Percentiles rank a stretch among this genome's conserved stretches.
These are phyloP conservation scores for bread wheat (Triticum aestivum) DNA, from an alignment of 176 grass and related monocot genomes.

Conservation along the genomic window IWGSC_CS_RefSeq_v2.1 NC_057807.1:713301736-713302235, in stretches of 20 bases:
- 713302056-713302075: slow-evolving; percentile 46
- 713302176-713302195: slow-evolving; percentile 32
- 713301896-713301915: slow-evolving; percentile 25
- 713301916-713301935: slow-evolving; percentile 28
- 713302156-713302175: slow-evolving; percentile 23
- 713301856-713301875: slow-evolving; percentile 45
- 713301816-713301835: slow-evolving; percentile 60
- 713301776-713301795: slow-evolving; percentile 19
- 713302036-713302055: slow-evolving; percentile 77
- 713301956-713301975: slow-evolving; percentile 44
- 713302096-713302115: slow-evolving; percentile 32
- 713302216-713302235: slow-evolving; percentile 48
- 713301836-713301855: slow-evolving; percentile 58
- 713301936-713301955: slow-evolving; percentile 24
- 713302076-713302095: slow-evolving; percentile 27
- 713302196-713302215: slow-evolving; percentile 31
- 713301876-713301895: slow-evolving; percentile 66
- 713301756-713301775: slow-evolving; percentile 42
- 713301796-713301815: slow-evolving; percentile 70
- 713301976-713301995: slow-evolving; percentile 56
- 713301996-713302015: slow-evolving; percentile 87
- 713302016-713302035: slow-evolving; percentile 89
- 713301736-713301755: slow-evolving; percentile 37
- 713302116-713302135: slow-evolving; percentile 22
- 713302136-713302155: slow-evolving; percentile 28